phyloP scores from a whole-genome alignment of 2,329 filamentous ascomycete genomes.

The Xylaria sp. region DNA sequence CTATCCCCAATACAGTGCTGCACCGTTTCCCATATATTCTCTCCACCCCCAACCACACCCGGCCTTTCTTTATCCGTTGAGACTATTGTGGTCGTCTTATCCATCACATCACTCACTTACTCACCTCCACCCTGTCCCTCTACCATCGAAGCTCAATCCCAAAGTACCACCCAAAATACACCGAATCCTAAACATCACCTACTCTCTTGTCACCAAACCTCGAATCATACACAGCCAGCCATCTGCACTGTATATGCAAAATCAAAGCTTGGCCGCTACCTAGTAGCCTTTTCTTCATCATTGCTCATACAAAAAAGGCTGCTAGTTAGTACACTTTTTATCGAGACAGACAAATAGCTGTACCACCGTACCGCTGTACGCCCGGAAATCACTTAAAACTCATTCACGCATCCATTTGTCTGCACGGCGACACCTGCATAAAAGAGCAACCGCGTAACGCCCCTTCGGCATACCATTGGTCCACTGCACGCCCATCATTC shows the following conservation, averaged over 20 bases:
- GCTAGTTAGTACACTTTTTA: slow-evolving; percentile 37
- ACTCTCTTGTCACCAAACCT: slow-evolving; percentile 7
- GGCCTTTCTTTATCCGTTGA: slow-evolving; percentile 29
- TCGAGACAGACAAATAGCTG: slow-evolving; percentile 17
- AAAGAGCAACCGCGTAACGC: slow-evolving; percentile 31
- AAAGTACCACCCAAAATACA: slow-evolving; percentile 9
- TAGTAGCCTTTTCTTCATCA: slow-evolving; percentile 34
- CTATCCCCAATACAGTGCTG: slow-evolving; percentile 21
- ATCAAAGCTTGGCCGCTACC: slow-evolving; percentile 23
- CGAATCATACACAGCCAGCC: slow-evolving; percentile 17
- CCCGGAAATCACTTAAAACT: slow-evolving; percentile 20
- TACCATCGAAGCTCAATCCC: slow-evolving; percentile 9
- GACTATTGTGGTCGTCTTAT: slow-evolving; percentile 15
- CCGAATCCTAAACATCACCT: slow-evolving; percentile 30
- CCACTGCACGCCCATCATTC: slow-evolving; percentile 21
- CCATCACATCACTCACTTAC: slow-evolving; percentile 5
- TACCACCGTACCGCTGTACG: slow-evolving; percentile 23
- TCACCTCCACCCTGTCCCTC: slow-evolving; percentile 9
- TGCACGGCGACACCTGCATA: slow-evolving; percentile 28
- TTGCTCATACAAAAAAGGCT: slow-evolving; percentile 34
- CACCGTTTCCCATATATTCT: slow-evolving; percentile 28
- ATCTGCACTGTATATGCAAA: slow-evolving; percentile 32
- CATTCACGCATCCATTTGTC: slow-evolving; percentile 19
- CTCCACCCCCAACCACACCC: slow-evolving; percentile 21
- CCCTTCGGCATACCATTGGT: slow-evolving; percentile 33